These are phyloP conservation scores for Podospora fimiseda DNA, from an alignment of 495 filamentous ascomycete genomes.

Conservation along the genomic window DNA sequence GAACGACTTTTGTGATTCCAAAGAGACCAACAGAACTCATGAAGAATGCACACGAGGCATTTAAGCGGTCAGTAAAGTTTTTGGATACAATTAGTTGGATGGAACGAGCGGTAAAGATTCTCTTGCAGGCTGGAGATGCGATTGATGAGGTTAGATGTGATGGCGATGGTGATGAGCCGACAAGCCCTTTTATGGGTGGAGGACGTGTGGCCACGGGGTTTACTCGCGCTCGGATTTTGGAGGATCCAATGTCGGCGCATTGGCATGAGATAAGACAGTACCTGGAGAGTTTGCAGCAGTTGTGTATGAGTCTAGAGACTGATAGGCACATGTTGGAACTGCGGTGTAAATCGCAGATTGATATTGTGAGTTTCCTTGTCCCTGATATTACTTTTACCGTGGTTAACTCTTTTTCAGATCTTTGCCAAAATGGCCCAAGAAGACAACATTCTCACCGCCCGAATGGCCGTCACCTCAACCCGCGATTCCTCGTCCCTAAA, in stretches of 20 bases:
- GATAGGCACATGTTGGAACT: constrained; percentile 30
- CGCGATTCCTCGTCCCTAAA: constrained; percentile 33
- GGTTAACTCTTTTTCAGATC: constrained; percentile 8
- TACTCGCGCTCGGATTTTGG: neutral
- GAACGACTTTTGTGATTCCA: neutral
- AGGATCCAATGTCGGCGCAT: constrained; percentile 23
- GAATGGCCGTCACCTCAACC: constrained; percentile 32
- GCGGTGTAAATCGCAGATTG: constrained; percentile 29
- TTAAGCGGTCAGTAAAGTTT: constrained; percentile 26
- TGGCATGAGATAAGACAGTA: constrained; percentile 33
- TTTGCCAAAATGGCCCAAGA: constrained; percentile 33
- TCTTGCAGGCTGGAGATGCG: constrained; percentile 29
- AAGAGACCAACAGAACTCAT: constrained; percentile 26
- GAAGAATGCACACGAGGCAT: constrained; percentile 30
- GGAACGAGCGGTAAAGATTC: constrained; percentile 28
- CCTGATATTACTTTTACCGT: neutral
- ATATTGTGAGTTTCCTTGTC: constrained; percentile 15
- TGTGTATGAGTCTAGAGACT: constrained; percentile 30
- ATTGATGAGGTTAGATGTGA: constrained; percentile 14
- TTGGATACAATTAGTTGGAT: constrained; percentile 31
- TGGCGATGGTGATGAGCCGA: constrained; percentile 10
- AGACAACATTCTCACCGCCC: constrained; percentile 30
- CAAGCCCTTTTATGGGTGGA: neutral
- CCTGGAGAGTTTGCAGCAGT: constrained; percentile 28
- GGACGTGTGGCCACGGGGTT: neutral